phyloP scores from a whole-genome alignment of 805 yeast species.

The Kuraishia floccosa region DNA sequence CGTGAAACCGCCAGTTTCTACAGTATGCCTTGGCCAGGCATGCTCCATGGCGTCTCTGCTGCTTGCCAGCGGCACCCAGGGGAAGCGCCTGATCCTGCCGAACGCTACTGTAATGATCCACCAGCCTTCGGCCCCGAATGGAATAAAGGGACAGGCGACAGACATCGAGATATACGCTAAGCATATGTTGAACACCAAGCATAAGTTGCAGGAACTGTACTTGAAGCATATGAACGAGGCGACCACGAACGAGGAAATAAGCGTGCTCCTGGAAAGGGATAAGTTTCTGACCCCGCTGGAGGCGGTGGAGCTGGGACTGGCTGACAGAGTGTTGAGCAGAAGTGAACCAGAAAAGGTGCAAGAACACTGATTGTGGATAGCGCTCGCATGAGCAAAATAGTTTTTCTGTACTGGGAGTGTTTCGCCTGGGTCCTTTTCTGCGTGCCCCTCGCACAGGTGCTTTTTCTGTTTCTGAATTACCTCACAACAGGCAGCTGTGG shows the following conservation, averaged over 20 bases:
- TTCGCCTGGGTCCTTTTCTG: too few relatives aligned
- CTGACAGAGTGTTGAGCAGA: slow-evolving; percentile 15
- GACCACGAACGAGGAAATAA: slow-evolving; percentile 7
- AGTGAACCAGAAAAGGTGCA: slow-evolving; percentile 4
- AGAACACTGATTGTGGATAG: neutral
- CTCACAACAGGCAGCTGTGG: too few relatives aligned
- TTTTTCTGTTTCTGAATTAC: too few relatives aligned
- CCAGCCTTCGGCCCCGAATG: slow-evolving; percentile 21
- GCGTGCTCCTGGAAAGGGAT: slow-evolving; percentile 12
- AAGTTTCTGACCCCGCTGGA: slow-evolving; percentile 15
- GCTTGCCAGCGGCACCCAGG: slow-evolving; percentile 16
- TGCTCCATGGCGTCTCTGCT: slow-evolving; percentile 21
- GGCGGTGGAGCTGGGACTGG: slow-evolving; percentile 18
- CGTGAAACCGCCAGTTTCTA: slow-evolving; percentile 17
- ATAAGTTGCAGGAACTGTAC: slow-evolving; percentile 14
- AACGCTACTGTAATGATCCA: slow-evolving; percentile 21
- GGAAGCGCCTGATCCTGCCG: slow-evolving; percentile 17
- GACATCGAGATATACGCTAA: slow-evolving; percentile 22
- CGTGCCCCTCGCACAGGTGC: too few relatives aligned
- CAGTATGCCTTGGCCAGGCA: slow-evolving; percentile 22
- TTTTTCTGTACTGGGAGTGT: neutral
- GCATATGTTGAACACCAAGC: slow-evolving; percentile 17
- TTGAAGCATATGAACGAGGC: slow-evolving; percentile 13
- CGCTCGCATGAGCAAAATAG: neutral
- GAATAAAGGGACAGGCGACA: slow-evolving; percentile 17